A percentile compares a stretch with the other conserved stretches of the same genome.
Evolutionary conservation across 192 early-diverging fungal species (phyloP).

Genomic region (Backusella mclennaniae): DNA sequence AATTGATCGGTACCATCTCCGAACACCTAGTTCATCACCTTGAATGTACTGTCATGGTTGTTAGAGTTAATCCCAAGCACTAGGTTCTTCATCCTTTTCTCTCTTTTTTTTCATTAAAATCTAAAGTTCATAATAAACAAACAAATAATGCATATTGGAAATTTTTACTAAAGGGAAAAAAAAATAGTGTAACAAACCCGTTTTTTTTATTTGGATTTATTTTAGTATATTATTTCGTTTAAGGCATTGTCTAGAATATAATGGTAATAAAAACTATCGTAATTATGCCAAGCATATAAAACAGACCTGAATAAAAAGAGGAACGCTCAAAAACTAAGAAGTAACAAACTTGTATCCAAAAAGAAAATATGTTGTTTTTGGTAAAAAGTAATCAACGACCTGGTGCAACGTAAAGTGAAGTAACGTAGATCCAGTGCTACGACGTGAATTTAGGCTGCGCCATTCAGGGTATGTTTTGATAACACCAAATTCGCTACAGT

Average conservation of each 20-base stretch:
- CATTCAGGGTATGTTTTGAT: not conserved
- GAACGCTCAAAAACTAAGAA: not conserved
- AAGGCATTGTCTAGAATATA: not conserved
- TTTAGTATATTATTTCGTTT: not conserved
- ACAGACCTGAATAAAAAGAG: not conserved
- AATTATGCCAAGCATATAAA: not conserved
- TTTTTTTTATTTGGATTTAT: not conserved
- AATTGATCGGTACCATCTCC: not conserved
- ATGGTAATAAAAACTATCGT: not conserved
- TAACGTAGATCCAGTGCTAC: slow-evolving; percentile 6
- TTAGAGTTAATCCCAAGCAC: not conserved
- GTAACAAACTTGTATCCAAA: not conserved
- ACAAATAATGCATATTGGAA: not conserved
- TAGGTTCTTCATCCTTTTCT: not conserved
- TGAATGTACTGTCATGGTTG: slow-evolving; percentile 3
- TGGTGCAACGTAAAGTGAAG: not conserved
- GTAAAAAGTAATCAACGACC: not conserved
- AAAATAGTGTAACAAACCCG: not conserved
- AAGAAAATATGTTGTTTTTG: not conserved
- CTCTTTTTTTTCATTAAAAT: not conserved
- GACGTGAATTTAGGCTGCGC: not conserved
- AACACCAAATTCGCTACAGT: not conserved
- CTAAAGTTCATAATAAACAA: not conserved
- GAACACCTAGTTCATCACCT: slow-evolving; percentile 8
- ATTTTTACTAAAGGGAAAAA: not conserved